phyloP scores from a whole-genome alignment of 148 eudicot genomes.

The Pouteria glomerata region DNA sequence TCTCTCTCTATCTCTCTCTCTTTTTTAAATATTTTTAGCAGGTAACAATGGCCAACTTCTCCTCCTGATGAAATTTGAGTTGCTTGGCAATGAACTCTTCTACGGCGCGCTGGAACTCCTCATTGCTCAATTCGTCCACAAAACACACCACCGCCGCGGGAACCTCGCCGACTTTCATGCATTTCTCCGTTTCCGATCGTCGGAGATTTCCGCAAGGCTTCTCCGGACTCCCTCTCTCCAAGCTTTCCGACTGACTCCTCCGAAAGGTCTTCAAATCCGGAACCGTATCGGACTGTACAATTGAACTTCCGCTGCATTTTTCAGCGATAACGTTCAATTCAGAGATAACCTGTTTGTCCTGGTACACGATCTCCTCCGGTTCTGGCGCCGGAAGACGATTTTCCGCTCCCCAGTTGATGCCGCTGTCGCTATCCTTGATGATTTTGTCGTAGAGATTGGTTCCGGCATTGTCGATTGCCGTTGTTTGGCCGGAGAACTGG shows the following conservation, averaged over 20 bases:
- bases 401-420: not conserved
- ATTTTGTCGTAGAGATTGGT: conserved; percentile 33
- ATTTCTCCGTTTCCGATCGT: conserved; percentile 53
- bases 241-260: conserved; percentile 48
- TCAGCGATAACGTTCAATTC: conserved; percentile 26
- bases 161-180: conserved; percentile 27
- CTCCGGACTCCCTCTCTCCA: conserved; percentile 8
- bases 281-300: not conserved
- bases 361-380: conserved; percentile 38
- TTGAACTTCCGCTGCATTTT: not conserved
- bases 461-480: conserved; percentile 19
- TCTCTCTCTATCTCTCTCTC: not conserved
- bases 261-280: conserved; percentile 13
- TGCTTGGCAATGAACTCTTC: conserved; percentile 88
- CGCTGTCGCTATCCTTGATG: not conserved
- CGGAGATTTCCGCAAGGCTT: conserved; percentile 27
- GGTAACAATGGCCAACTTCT: conserved; percentile 58
- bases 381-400: conserved; percentile 2
- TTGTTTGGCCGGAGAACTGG: conserved; percentile 9
- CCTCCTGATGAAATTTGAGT: conserved; percentile 63
- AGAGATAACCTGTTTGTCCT: conserved; percentile 61
- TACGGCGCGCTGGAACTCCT: conserved; percentile 68
- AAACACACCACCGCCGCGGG: conserved; percentile 17
- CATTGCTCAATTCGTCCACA: conserved; percentile 56
- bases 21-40: not conserved